phyloP scores from a whole-genome alignment of 345 rosid species.

The Murraya paniculata region DNA sequence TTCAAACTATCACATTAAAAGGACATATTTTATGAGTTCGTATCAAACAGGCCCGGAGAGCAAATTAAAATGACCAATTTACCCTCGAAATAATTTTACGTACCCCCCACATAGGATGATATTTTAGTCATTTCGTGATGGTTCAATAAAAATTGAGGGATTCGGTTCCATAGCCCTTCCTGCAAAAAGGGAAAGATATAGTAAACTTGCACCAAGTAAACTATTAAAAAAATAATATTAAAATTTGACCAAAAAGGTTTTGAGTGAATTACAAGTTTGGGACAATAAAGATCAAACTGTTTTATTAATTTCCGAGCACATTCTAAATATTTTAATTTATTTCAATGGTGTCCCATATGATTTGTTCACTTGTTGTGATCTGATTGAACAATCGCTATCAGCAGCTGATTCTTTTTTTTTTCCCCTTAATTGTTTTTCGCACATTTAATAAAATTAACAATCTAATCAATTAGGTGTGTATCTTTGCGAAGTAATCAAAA shows the following conservation, averaged over 20 bases:
- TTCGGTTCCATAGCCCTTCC: neutral
- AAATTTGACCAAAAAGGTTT: neutral
- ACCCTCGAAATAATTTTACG: neutral
- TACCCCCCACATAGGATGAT: neutral
- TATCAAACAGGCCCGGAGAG: neutral
- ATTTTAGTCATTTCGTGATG: neutral
- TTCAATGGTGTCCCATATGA: neutral
- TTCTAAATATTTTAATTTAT: neutral
- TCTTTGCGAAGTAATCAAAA: no score
- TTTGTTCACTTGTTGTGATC: no score
- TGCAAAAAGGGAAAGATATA: neutral
- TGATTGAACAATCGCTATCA: neutral
- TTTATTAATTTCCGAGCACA: neutral
- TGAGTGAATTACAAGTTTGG: conserved; percentile 14
- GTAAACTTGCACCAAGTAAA: neutral
- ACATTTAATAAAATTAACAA: no score
- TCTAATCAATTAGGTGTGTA: no score
- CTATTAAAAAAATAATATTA: neutral
- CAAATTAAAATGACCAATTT: no score
- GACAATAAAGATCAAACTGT: neutral
- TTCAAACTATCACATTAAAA: no score
- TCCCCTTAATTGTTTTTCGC: no score
- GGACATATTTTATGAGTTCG: no score
- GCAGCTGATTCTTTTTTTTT: neutral
- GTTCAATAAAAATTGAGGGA: neutral